Conservation (phyloP, 768 basidiomycete species). For the Rubroboletus satanas region DNA sequence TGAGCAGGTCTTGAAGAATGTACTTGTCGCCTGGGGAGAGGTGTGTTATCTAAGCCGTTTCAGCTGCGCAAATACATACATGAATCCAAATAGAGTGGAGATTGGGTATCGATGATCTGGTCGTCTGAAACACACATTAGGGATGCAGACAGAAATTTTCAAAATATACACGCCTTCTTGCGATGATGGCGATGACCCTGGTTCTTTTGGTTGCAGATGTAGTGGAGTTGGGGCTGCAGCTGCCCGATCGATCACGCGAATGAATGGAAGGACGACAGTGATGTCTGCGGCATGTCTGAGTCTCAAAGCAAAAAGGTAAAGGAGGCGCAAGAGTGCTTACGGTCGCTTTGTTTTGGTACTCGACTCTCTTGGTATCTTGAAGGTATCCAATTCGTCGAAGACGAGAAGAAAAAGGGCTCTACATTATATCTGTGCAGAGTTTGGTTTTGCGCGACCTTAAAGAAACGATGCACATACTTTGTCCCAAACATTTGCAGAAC, state of each 20-base stretch:
- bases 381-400: conserved; percentile 64
- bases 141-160: too few species aligned
- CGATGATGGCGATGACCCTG: not conserved
- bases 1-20: conserved; percentile 44
- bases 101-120: conserved; percentile 49
- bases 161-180: conserved; percentile 6
- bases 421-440: conserved; percentile 40
- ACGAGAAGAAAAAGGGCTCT: conserved; percentile 65
- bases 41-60: not conserved
- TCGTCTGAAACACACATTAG: conserved; percentile 13
- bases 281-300: conserved; percentile 39
- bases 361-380: conserved; percentile 57
- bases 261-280: conserved; percentile 52
- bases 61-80: conserved; percentile 25
- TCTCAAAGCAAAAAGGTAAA: not conserved
- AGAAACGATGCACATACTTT: conserved; percentile 33
- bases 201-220: not conserved
- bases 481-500: conserved; percentile 56
- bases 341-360: conserved; percentile 42
- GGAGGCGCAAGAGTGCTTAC: conserved; percentile 39
- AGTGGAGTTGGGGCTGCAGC: not conserved
- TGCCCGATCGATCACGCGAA: conserved; percentile 33
- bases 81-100: conserved; percentile 36
- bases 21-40: conserved; percentile 15
- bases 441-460: not conserved